These are phyloP conservation scores for Obba rivulosa DNA, from an alignment of 768 basidiomycete genomes.

Conservation along the genomic window DNA sequence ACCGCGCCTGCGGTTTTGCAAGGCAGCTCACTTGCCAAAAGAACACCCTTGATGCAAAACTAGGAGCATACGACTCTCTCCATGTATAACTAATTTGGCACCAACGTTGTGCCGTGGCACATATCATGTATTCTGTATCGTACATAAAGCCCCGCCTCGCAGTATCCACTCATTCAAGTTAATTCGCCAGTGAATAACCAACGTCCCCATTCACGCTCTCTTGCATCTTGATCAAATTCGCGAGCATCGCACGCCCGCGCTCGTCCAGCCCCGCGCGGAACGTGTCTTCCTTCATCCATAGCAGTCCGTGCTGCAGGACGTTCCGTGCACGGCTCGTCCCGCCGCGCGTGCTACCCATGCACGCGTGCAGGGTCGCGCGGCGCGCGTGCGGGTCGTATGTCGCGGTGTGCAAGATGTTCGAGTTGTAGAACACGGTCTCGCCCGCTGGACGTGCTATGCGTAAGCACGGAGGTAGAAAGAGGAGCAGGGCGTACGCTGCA, in stretches of 20 bases:
- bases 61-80: too few relatives aligned
- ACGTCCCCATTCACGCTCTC: constrained; percentile 34
- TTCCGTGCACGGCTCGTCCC: constrained; percentile 63
- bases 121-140: too few relatives aligned
- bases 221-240: constrained; percentile 53
- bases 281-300: constrained; percentile 56
- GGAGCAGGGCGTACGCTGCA: constrained; percentile 41
- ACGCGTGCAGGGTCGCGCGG: constrained; percentile 67
- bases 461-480: background rate
- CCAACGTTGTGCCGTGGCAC: too few relatives aligned
- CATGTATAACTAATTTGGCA: too few relatives aligned
- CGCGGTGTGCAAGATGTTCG: constrained; percentile 73
- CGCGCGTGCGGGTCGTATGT: constrained; percentile 44
- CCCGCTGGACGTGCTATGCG: constrained; percentile 39
- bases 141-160: too few relatives aligned
- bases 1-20: too few relatives aligned
- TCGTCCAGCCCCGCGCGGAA: constrained; percentile 44
- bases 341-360: constrained; percentile 57
- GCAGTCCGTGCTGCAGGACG: constrained; percentile 67
- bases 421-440: constrained; percentile 77
- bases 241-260: constrained; percentile 49
- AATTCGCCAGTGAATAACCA: constrained; percentile 45
- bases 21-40: too few relatives aligned
- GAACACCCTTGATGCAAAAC: too few relatives aligned
- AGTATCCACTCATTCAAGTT: too few relatives aligned